phyloP scores from a whole-genome alignment of 352 stramenopile species.

The Thalassiosira hispida region DNA sequence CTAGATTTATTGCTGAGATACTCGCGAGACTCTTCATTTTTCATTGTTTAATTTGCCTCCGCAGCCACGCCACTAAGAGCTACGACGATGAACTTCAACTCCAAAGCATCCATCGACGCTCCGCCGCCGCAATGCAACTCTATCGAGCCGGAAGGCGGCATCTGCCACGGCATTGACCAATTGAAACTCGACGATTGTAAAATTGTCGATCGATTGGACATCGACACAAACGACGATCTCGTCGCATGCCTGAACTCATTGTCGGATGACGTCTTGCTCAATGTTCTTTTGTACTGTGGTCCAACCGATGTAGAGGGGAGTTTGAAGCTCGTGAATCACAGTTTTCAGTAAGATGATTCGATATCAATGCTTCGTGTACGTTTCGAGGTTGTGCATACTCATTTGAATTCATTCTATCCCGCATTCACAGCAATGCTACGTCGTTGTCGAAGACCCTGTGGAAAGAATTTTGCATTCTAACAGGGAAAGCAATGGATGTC shows the following conservation, averaged over 20 bases:
- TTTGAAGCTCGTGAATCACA: constrained; percentile 27
- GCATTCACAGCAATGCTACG: constrained; percentile 16
- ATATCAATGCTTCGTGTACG: no score
- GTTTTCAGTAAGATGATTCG: constrained; percentile 42
- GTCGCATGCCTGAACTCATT: constrained; percentile 6
- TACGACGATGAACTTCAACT: neutral
- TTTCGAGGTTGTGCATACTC: no score
- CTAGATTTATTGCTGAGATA: no score
- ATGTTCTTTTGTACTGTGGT: constrained; percentile 33
- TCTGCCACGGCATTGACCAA: neutral
- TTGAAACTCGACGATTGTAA: neutral
- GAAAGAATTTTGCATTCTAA: constrained; percentile 50
- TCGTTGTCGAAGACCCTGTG: constrained; percentile 34
- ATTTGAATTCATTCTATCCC: no score
- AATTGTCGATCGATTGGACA: no score
- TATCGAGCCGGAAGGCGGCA: no score
- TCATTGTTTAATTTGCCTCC: no score
- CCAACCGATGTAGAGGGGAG: constrained; percentile 32
- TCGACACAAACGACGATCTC: neutral
- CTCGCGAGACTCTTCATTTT: no score
- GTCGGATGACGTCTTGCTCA: constrained; percentile 33
- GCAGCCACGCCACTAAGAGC: no score
- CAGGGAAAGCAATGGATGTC: constrained; percentile 27
- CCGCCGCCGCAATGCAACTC: neutral
- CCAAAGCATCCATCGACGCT: constrained; percentile 2